Evolutionary conservation across 805 yeast species (phyloP), one percentile per base, ranked within the genome.

Genomic region (Sungouiella blattae): DNA sequence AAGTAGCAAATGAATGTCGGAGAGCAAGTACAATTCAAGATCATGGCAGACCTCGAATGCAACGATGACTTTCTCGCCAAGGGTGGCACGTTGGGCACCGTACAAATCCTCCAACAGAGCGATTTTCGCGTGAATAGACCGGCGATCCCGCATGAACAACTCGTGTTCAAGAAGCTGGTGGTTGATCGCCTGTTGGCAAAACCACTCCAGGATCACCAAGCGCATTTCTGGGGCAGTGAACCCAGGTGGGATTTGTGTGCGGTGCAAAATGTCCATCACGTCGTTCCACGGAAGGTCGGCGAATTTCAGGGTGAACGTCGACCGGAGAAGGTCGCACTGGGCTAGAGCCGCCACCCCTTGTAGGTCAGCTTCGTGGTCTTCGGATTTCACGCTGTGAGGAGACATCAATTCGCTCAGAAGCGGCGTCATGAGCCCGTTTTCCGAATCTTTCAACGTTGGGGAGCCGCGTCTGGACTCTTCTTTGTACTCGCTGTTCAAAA

Each of bases 121-220:
- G 8, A 47, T 30, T 17, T 33, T 32, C 15, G 35, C 17, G 25
- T 39, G 49, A 20, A 47, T 29, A 6, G 18, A 11, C 7, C 24
- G 36, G 14, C 32, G 27, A 16, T 27, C 33, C 9, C 51, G 35
- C 9, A 41, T 35, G 21, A 44, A 44, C 14, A 45, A 44, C 30
- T 47, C 49, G 7, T 43, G 32, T 15, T 41, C 45, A 9, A 47
- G 35, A 30, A 22, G 25, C 26, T 27, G 32, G 25, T 40, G 35
- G 26, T 47, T 41, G 24, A 45, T 38, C 3, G 37, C 38, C 3
- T 40, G 31, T 1, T 33, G 26, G 13, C 34, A 36, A 32, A 39
- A 33, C 51, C 51, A 47, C 30, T 43, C 44, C 35, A 30, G 39
- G n/a, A 47, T 41, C n/a, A 47, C 32, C 28, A 47, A 33, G 17